Evolutionary conservation across 768 basidiomycete species (phyloP), one percentile per base, ranked within the genome.

Genomic region (Pholiota molesta): DNA sequence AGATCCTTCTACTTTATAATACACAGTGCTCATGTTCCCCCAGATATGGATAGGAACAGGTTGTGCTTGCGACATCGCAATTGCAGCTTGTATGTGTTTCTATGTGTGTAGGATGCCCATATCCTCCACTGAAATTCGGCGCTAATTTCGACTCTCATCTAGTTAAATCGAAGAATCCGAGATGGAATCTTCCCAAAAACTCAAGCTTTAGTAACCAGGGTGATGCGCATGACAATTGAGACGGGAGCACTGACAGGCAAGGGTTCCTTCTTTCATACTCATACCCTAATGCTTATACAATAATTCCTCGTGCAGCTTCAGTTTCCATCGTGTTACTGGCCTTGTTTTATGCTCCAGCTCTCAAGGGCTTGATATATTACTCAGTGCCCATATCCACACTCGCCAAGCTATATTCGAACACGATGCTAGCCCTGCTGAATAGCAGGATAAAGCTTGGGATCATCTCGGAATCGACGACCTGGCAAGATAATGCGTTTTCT

Each of bases 391-490:
- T 52, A 21, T 21, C 56, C 6, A 26, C 52, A 1, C 39, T 60
- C 11, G 59, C 63, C 11, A 63, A 63, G 16, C 29, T 63, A 3
- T 63, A 63, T 37, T 59, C 62, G 7, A 64, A 60, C 28, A 60
- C 55, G 0, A 60, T 64, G 63, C 54, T 64, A 28, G 63, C 60
- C n/a, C 47, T 57, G 1, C 29, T 64, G 13, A 64, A 64, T 26
- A 64, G 59, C 40, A 37, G 63, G 40, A 55, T 60, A n/a, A 51
- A 55, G 16, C 37, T 60, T 13, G 33, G 5, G 11, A 16, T 49
- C 2, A 35, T 57, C 1, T 29, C 56, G 23, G 56, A 57, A 7
- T 57, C 56, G 3, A 47, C 56, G 44, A 57, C 56, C 8, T 57
- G 56, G 56, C 7, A 35, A 29, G 42, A 57, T 33, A 44, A 44